Base-by-base conservation (phyloP, 805 yeast species). In the Suhomyces emberorum region DNA sequence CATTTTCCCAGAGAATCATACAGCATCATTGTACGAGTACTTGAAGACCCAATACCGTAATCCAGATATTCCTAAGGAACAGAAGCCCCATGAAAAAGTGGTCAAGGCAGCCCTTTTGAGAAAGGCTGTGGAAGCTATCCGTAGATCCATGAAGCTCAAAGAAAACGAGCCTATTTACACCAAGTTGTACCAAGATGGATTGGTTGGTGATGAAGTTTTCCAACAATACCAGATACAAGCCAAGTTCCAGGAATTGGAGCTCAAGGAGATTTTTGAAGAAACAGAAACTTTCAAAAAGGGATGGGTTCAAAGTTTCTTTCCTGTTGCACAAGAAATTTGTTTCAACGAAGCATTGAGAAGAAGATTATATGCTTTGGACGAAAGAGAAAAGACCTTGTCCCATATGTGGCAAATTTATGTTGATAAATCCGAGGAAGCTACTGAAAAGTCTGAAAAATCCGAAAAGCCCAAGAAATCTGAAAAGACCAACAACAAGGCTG, bases 331-430 rank as follows among this genome's bases (percentile, higher is more conserved):
- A 57, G 97, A 93, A 56, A 82, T 91, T 34, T 87, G 95, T 44
- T 85, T 88, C 61, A 93, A 91, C 57, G 91, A 85, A 62, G 96
- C 96, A 1, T 69, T 91, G 35, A 76, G 91, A 61, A 79, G 93
- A 69, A 81, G 97, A 53, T 51, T 76, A 23, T 48, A 52, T 28
- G 61, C 75, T 4, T 59, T 81, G 52, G 75, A 64, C 15, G 59
- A 53, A 12, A 61, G 74, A 38, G 39, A 58, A 9, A 54, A 57
- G 38, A 54, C 49, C 30, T 63, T 66, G 43, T 35, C 57, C 12
- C 50, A 49, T 24, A 42, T 63, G 42, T 69, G 74, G 74, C 60
- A 63, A 34, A 51, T 51, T 41, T 51, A 49, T 15, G 41, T 35
- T 14, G 40, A 38, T 8, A 30, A 39, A 21, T 36, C 28, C 6